Evolutionary conservation across 202 grass and related monocot species (phyloP).

Genomic region (Tripidium arundinaceum): DNA sequence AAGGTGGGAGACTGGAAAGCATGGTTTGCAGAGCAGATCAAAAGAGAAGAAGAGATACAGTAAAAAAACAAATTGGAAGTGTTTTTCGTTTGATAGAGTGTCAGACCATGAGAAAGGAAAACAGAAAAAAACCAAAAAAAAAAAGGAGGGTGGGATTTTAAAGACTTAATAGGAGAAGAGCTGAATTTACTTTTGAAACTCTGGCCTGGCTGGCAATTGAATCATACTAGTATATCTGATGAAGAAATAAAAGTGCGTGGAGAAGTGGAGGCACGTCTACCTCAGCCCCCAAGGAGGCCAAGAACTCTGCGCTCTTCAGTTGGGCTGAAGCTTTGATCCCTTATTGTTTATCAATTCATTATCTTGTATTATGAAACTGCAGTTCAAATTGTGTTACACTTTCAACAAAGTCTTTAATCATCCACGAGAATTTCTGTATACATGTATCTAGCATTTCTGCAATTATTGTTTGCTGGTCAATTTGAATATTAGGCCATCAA

Average conservation of each 20-base stretch:
- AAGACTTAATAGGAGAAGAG: not conserved
- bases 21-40: slow-evolving; percentile 55
- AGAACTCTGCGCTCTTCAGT: not conserved
- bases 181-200: not conserved
- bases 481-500: not conserved
- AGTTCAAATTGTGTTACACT: not conserved
- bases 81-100: not conserved
- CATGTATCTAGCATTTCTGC: not conserved
- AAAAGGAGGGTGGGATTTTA: not conserved
- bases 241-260: not conserved
- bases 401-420: not conserved
- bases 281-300: not conserved
- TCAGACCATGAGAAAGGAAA: not conserved
- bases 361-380: not conserved
- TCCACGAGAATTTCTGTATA: not conserved
- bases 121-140: not conserved
- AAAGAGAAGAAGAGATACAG: slow-evolving; percentile 26
- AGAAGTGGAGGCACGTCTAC: not conserved
- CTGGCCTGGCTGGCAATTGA: not conserved
- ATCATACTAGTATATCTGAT: slow-evolving; percentile 3
- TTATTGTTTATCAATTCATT: not conserved
- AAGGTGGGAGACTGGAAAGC: slow-evolving; percentile 63
- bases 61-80: slow-evolving; percentile 11
- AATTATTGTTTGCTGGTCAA: not conserved
- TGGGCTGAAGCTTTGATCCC: not conserved